Evolutionary conservation across 2,329 filamentous ascomycete genomes (phyloP), one percentile per base, ranked within the genome.

Genomic region (Phialocephala subalpina): DNA sequence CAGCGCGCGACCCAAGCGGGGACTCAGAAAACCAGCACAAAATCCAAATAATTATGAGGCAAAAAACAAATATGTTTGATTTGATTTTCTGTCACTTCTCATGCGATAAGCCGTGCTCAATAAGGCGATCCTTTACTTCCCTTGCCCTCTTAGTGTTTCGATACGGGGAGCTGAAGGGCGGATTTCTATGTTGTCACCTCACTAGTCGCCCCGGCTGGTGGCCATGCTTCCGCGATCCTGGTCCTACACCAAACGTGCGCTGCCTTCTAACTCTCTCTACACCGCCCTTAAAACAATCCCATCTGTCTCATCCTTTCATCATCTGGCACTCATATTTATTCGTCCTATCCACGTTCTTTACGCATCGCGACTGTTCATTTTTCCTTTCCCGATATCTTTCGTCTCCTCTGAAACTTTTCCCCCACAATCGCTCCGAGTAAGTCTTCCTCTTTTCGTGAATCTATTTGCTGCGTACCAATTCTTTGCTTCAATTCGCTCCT

Each of bases 391-490:
- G 49, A 29, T 12, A 29, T 53, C 49, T 53, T 53, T 53, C 49
- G 49, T 53, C 49, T 53, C 49, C 25, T 53, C 49, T 53, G 49
- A 53, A 25, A 53, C 49, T 53, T 27, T 53, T 25, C 29, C 49
- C 45, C 47, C 25, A 27, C 49, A 27, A 27, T 14, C 25, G 22
- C 49, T 29, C 27, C 49, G 4, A 3, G 49, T 53, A 25, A 53
- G 49, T 53, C 47, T 33, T n/a, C 45, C n/a, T 12, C 7, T 27
- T 49, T 49, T 22, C 22, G 45, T 49, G 20, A 49, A 49, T 27
- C 2, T 25, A 49, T 16, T 53, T 53, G 3, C 4, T 18, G 27
- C 27, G 22, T 22, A 14, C 18, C 27, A 11, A 7, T 18, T 33
- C 14, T 53, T 29, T 53, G 2, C 20, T 6, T 12, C 22, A 52